Conservation (phyloP, 306 rosid species). For the Canavalia gladiata region DNA sequence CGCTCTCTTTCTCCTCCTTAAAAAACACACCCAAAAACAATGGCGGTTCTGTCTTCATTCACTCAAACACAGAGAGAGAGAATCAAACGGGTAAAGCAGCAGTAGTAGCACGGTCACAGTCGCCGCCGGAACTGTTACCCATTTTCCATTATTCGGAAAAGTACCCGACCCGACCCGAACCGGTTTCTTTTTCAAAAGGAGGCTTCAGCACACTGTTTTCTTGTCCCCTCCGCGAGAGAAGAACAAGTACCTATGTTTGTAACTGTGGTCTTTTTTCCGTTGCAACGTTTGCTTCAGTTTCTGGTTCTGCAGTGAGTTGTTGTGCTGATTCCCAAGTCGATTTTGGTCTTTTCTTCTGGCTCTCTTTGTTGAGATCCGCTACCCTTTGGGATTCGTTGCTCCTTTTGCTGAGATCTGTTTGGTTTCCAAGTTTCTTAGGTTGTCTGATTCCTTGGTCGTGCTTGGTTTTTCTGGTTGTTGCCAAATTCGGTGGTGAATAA, state of each 20-base stretch:
- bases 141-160: conserved; percentile 47
- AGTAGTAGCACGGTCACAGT: conserved; percentile 39
- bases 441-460: conserved; percentile 48
- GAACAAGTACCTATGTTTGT: conserved; percentile 31
- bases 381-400: conserved; percentile 52
- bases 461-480: conserved; percentile 47
- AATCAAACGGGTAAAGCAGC: conserved; percentile 44
- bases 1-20: conserved; percentile 49
- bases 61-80: conserved; percentile 50
- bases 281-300: conserved; percentile 45
- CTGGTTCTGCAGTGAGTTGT: conserved; percentile 46
- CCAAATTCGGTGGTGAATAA: conserved; percentile 35
- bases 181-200: conserved; percentile 10
- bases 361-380: conserved; percentile 68
- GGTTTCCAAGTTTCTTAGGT: conserved; percentile 37
- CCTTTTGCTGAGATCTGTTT: conserved; percentile 72
- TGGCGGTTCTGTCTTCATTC: conserved; percentile 77
- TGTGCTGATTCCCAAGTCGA: conserved; percentile 43
- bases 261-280: conserved; percentile 47
- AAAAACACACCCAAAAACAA: conserved; percentile 64
- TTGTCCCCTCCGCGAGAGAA: conserved; percentile 46
- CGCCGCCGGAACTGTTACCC: conserved; percentile 41
- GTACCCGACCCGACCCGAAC: conserved; percentile 38
- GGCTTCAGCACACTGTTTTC: conserved; percentile 34
- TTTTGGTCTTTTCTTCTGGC: conserved; percentile 22